These are phyloP conservation scores for Suillus tomentosus DNA, from an alignment of 768 basidiomycete species.

Conservation along the genomic window DNA sequence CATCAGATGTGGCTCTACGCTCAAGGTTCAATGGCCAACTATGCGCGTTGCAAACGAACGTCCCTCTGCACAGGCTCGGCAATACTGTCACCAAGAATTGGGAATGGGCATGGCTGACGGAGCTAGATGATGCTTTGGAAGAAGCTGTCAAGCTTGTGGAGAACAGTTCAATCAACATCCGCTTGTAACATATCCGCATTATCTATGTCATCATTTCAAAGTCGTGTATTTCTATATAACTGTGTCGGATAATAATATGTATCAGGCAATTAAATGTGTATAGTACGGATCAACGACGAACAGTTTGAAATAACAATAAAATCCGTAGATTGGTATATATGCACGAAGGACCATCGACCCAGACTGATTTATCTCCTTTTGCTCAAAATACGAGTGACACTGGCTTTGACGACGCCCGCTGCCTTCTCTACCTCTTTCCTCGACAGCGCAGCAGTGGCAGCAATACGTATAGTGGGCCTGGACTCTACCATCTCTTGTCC, in stretches of 20 bases:
- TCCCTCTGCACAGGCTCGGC: slow-evolving; percentile 42
- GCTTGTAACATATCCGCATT: neutral
- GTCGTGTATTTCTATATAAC: neutral
- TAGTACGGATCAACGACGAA: neutral
- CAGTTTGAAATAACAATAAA: slow-evolving; percentile 13
- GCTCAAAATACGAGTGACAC: slow-evolving; percentile 71
- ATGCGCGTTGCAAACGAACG: slow-evolving; percentile 19
- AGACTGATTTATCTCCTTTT: slow-evolving; percentile 46
- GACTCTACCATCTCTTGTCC: slow-evolving; percentile 85
- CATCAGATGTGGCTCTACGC: slow-evolving; percentile 36
- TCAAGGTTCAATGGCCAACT: slow-evolving; percentile 23
- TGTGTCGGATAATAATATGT: neutral
- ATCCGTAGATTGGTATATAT: slow-evolving; percentile 36
- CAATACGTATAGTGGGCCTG: slow-evolving; percentile 84
- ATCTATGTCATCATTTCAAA: neutral
- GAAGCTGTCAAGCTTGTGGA: slow-evolving; percentile 24
- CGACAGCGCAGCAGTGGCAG: slow-evolving; percentile 73
- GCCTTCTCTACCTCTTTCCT: slow-evolving; percentile 95
- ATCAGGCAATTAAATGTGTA: neutral
- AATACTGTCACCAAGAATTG: slow-evolving; percentile 49
- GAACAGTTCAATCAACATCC: neutral
- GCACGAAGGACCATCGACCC: slow-evolving; percentile 2
- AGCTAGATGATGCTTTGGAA: slow-evolving; percentile 23
- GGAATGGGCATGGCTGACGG: slow-evolving; percentile 50
- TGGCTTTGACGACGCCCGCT: slow-evolving; percentile 67